Percentiles rank a stretch among this genome's conserved stretches.
Evolutionary conservation across 495 filamentous ascomycete genomes (phyloP).

Genomic region (Daldinia bambusicola): DNA sequence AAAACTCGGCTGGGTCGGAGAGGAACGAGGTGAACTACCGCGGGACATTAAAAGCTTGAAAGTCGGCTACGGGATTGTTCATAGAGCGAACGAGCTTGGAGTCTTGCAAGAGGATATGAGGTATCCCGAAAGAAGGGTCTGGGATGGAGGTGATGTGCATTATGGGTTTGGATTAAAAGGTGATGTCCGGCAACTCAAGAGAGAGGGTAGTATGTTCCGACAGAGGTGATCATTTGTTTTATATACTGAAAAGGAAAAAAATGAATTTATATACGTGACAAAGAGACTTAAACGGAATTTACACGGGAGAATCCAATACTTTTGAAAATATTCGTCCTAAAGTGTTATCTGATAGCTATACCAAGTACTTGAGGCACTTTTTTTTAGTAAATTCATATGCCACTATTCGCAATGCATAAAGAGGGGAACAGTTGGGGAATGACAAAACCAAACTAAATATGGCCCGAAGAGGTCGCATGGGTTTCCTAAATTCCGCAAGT

Average conservation of each 20-base stretch:
- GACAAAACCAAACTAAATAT: slow-evolving; percentile 1
- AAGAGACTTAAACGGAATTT: too few species aligned
- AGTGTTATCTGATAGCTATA: too few species aligned
- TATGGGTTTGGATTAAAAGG: slow-evolving; percentile 54
- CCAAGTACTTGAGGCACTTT: too few species aligned
- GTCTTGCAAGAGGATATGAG: slow-evolving; percentile 18
- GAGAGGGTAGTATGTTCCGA: slow-evolving; percentile 28
- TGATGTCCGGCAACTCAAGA: slow-evolving; percentile 44
- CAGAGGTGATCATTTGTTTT: slow-evolving; percentile 44
- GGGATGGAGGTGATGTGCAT: slow-evolving; percentile 34
- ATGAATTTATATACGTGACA: too few species aligned
- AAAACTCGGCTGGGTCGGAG: not conserved
- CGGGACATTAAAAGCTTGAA: slow-evolving; percentile 38
- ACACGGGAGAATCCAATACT: too few species aligned
- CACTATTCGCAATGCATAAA: too few species aligned
- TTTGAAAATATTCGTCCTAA: not conserved
- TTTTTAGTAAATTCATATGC: too few species aligned
- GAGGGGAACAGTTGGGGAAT: too few species aligned
- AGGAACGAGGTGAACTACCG: not conserved
- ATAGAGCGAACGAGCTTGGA: slow-evolving; percentile 17
- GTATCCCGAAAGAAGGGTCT: slow-evolving; percentile 26
- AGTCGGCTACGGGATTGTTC: slow-evolving; percentile 49
- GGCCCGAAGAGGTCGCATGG: slow-evolving; percentile 22
- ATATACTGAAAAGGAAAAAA: too few species aligned
- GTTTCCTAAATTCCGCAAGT: slow-evolving; percentile 24